Percentiles rank a stretch among this genome's conserved stretches.
Conservation (phyloP, 345 rosid species). For the Salix koriyanagi region DNA sequence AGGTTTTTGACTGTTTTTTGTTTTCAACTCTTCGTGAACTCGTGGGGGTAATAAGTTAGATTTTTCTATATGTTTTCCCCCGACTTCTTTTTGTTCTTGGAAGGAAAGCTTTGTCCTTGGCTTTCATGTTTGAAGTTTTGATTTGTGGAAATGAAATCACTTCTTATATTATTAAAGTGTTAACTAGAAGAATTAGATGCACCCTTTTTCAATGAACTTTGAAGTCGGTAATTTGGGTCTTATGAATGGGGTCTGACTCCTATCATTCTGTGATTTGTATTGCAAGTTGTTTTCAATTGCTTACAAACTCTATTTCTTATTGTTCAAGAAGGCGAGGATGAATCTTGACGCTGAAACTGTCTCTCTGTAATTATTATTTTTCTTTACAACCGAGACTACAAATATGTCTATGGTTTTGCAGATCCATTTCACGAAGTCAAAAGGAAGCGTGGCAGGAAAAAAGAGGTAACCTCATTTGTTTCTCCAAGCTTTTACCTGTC, state of each 20-base stretch:
- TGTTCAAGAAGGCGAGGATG: background rate
- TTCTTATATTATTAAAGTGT: background rate
- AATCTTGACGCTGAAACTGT: background rate
- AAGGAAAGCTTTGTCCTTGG: background rate
- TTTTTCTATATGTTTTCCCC: conserved; percentile 8
- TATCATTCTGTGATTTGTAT: background rate
- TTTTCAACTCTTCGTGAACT: background rate
- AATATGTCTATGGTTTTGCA: conserved; percentile 34
- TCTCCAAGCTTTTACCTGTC: background rate
- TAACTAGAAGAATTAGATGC: background rate
- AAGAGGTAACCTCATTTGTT: conserved; percentile 48
- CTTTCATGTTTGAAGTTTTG: background rate
- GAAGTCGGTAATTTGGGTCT: background rate
- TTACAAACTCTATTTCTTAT: background rate
- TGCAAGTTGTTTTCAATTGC: background rate
- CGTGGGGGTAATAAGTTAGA: background rate
- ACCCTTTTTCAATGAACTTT: background rate
- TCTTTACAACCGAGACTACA: conserved; percentile 14
- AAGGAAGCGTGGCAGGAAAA: conserved; percentile 71
- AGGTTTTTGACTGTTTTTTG: conserved; percentile 15
- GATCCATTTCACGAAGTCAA: conserved; percentile 87
- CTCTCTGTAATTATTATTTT: background rate
- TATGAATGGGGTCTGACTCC: background rate
- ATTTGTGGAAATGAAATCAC: background rate
- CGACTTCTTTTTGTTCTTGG: background rate